Evolutionary conservation across 257 asterid genomes (phyloP), one percentile per base, ranked within the genome.

Genomic region (Cordia subcordata): DNA sequence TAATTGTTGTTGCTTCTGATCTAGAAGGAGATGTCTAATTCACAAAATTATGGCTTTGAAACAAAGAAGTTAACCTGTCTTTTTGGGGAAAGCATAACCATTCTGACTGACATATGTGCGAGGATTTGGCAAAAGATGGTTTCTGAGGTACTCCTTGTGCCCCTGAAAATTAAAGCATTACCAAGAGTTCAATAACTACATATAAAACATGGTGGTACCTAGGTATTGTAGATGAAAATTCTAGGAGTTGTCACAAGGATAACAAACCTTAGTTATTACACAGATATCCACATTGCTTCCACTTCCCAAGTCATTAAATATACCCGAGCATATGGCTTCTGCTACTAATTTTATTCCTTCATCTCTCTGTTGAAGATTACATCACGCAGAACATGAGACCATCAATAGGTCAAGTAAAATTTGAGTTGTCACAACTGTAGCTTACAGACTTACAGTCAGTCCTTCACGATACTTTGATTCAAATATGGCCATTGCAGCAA

Each of bases 281-380:
- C 98, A 92, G 67, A 88, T 74, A 63, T 88, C 98, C 0, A 92
- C 98, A 12, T 92, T 92, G 79, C 98, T 92, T 68, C 96, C 98
- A 84, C 98, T 92, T 73, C 98, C 96, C 76, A 92, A 76, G 72
- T 88, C 98, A 39, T 92, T 92, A 70, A 92, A 92, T 64, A 88
- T 79, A 23, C 98, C 98, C 55, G 98, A 84, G 83, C 83, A 74
- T 46, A 92, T 88, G 64, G 98, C 98, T 68, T 91, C 94, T 58
- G 90, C 84, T 53, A 92, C 98, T 45, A 92, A 42, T 42, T 79
- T 75, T 27, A 92, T 64, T 57, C 98, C 98, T 76, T 88, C 98
- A 51, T 84, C 95, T 75, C 80, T 86, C 98, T 86, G 81, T 66
- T 65, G 63, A 76, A 55, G 46, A 35, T 60, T 39, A 53, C 61